phyloP scores from a whole-genome alignment of 805 yeast genomes.

The Candida coquimbonensis region DNA sequence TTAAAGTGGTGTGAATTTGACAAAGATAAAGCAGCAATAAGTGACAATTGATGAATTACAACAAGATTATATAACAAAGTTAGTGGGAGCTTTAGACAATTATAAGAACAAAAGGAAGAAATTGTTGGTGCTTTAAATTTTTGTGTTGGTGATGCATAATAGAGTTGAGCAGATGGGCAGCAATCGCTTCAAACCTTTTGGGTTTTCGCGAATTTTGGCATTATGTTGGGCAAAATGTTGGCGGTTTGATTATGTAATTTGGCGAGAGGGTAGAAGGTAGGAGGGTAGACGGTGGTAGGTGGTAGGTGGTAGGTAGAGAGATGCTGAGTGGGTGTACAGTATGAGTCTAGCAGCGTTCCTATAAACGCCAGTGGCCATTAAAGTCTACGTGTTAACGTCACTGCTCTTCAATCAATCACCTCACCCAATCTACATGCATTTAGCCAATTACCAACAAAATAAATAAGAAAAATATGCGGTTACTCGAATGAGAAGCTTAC shows the following conservation, averaged over 20 bases:
- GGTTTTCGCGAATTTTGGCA: neutral
- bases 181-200: constrained; percentile 1
- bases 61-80: neutral
- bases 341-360: too few relatives aligned
- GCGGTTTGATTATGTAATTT: constrained; percentile 2
- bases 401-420: too few relatives aligned
- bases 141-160: constrained; percentile 1
- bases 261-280: too few relatives aligned
- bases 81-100: constrained; percentile 1
- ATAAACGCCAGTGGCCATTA: too few relatives aligned
- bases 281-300: neutral
- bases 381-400: too few relatives aligned
- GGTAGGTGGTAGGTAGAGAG: neutral
- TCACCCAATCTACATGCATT: too few relatives aligned
- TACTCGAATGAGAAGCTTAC: too few relatives aligned
- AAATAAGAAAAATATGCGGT: too few relatives aligned
- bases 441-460: too few relatives aligned
- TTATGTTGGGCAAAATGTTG: constrained; percentile 10
- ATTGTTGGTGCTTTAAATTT: constrained; percentile 4
- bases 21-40: neutral
- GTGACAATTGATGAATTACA: neutral
- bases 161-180: neutral
- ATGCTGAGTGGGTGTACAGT: too few relatives aligned
- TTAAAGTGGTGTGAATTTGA: neutral
- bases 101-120: constrained; percentile 2